A percentile compares a stretch with the other conserved stretches of the same genome.
Evolutionary conservation across 441 rosid species (phyloP).

Genomic region (Rhodomyrtus psidioides): DNA sequence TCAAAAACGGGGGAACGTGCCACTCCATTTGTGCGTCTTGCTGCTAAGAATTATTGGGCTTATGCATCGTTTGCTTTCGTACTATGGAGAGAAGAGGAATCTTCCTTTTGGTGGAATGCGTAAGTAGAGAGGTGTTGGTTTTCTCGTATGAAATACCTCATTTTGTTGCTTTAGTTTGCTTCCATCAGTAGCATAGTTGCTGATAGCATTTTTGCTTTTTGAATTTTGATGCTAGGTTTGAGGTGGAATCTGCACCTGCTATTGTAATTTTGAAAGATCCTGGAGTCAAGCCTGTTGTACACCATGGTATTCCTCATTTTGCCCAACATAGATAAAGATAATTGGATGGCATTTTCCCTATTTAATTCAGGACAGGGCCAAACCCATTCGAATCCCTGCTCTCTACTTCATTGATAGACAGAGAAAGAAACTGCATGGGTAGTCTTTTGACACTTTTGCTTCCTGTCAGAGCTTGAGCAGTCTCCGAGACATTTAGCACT

Average conservation of each 20-base stretch:
- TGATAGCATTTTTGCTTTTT: neutral
- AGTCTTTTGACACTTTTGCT: neutral
- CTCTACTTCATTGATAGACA: neutral
- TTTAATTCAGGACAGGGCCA: neutral
- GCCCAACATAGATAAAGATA: neutral
- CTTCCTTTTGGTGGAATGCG: constrained; percentile 95
- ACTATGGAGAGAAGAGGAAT: constrained; percentile 91
- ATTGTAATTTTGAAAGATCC: constrained; percentile 84
- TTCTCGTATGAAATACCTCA: neutral
- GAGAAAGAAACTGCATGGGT: neutral
- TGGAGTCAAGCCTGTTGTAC: constrained; percentile 77
- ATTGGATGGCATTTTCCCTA: neutral
- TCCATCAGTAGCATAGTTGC: neutral
- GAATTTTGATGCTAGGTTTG: constrained; percentile 49
- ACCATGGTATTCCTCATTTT: constrained; percentile 50
- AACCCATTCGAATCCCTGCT: neutral
- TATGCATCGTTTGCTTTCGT: constrained; percentile 76
- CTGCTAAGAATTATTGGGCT: constrained; percentile 70
- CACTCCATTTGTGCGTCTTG: constrained; percentile 73
- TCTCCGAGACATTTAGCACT: neutral
- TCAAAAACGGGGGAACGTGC: constrained; percentile 99
- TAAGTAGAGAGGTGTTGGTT: constrained; percentile 29
- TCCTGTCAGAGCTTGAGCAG: neutral
- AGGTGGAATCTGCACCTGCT: constrained; percentile 97
- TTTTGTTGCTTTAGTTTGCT: constrained; percentile 1